Evolutionary conservation across 495 filamentous ascomycete genomes (phyloP), one percentile per base, ranked within the genome.

Genomic region (Astrothelium macrocarpum): DNA sequence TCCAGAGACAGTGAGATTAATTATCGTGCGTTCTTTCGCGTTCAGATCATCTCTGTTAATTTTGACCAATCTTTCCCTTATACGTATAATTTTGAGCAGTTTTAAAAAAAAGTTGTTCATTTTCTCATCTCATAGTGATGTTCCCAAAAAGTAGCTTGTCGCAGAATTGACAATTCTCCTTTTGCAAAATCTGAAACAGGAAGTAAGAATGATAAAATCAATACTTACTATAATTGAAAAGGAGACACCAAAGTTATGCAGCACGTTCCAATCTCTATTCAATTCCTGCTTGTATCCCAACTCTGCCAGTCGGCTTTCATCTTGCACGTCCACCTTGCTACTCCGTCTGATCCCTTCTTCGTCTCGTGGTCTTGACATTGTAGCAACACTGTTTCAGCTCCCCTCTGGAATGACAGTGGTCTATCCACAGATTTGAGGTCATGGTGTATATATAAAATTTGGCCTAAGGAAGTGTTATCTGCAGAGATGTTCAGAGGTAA

Each of bases 221-320:
- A 45, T 20, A 74, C 81, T 67, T 64, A 84, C 82, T 69, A 86
- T 86, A 68, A 86, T 86, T 10, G 83, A 85, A 72, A 86, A 86
- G 0, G 82, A 85, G 60, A 86, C 80, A 58, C 84, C 84, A 73
- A 86, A 86, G 68, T 86, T 86, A 65, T 86, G 84, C 59, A 81
- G 72, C 64, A 85, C 66, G 16, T 79, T 80, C 84, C 84, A 86
- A 70, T 85, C 83, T 29, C 84, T 77, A 36, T 76, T 75, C 61
- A 86, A 67, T 64, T 86, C 84, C 66, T 86, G 84, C 71, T 84
- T 84, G 71, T 85, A 86, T 1, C 84, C 84, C 67, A 84, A 75
- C 68, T 85, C 77, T 11, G 82, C 84, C 64, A 86, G 70, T 12
- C 74, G 77, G 61, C 76, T 73, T 66, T 84, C 84, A 71, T 86